Evolutionary conservation across 495 filamentous ascomycete species (phyloP).

Genomic region (Aspergillus olivimuriae): DNA sequence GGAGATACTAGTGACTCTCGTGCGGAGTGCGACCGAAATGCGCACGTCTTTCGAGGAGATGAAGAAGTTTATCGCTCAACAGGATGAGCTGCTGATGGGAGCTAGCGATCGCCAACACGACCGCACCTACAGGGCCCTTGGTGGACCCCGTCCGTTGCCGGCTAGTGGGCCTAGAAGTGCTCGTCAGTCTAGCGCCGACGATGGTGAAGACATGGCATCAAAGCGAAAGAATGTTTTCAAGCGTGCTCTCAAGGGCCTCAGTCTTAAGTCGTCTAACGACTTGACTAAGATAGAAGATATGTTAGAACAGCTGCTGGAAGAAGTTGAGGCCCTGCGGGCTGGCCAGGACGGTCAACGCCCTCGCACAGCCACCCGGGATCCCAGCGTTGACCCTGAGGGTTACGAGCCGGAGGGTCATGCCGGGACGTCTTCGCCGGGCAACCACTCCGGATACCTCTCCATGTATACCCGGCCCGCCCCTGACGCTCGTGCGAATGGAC

Average conservation of each 20-base stretch:
- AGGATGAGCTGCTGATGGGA: constrained; percentile 76
- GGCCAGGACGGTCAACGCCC: constrained; percentile 33
- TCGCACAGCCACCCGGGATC: constrained; percentile 20
- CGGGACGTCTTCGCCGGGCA: constrained; percentile 66
- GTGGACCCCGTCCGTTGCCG: constrained; percentile 83
- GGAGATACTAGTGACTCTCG: constrained; percentile 90
- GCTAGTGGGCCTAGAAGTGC: constrained; percentile 40
- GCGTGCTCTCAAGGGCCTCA: constrained; percentile 82
- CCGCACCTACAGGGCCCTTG: constrained; percentile 70
- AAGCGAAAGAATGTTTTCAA: constrained; percentile 89
- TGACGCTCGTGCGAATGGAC: constrained; percentile 34
- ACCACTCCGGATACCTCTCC: constrained; percentile 73
- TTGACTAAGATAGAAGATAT: constrained; percentile 90
- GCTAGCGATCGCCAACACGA: constrained; percentile 82
- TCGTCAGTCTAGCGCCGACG: constrained; percentile 48
- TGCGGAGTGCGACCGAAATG: constrained; percentile 93
- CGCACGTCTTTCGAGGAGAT: constrained; percentile 94
- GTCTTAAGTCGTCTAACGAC: constrained; percentile 80
- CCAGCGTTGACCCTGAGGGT: constrained; percentile 47
- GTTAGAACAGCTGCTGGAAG: constrained; percentile 82
- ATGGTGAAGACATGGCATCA: constrained; percentile 64
- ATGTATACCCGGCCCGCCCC: constrained; percentile 52
- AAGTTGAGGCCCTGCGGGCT: constrained; percentile 83
- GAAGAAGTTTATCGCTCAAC: constrained; percentile 83
- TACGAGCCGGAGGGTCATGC: constrained; percentile 82